A percentile compares a stretch with the other conserved stretches of the same genome.
Conservation (phyloP, 257 asterid genomes). For the Solanum bulbocastanum region DNA sequence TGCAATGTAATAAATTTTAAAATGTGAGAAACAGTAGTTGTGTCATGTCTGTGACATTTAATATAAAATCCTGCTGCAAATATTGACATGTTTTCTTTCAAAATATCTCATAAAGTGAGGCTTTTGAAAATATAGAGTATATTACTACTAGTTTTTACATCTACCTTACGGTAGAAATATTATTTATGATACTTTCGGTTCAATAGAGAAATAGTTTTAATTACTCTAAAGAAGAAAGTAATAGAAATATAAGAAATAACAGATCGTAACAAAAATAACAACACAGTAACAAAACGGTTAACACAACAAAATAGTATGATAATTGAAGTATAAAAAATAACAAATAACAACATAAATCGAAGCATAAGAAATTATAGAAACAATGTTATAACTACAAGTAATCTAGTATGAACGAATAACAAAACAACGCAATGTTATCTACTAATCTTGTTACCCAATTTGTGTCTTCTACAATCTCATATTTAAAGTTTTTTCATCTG, state of each 20-base stretch:
- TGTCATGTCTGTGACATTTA: not conserved
- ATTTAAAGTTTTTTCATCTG: not conserved
- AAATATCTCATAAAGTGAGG: not conserved
- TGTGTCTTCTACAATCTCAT: not conserved
- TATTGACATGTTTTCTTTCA: not conserved
- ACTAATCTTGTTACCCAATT: not conserved
- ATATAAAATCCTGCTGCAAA: not conserved
- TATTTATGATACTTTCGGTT: too few species aligned
- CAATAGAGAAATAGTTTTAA: too few species aligned
- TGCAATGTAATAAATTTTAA: not conserved
- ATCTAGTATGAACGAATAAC: not conserved
- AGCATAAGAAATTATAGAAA: not conserved
- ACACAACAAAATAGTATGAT: not conserved
- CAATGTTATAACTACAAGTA: not conserved
- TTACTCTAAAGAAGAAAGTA: too few species aligned
- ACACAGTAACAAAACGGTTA: not conserved
- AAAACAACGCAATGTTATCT: accelerated
- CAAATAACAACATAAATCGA: not conserved
- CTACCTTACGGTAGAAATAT: too few species aligned
- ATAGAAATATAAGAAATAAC: not conserved
- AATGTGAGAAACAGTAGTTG: not conserved
- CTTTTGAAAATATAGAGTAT: not conserved
- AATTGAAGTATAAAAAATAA: accelerated
- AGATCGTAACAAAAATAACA: too few species aligned
- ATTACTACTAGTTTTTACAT: too few species aligned